These are phyloP conservation scores for Jaltomata sinuosa DNA, from an alignment of 257 asterid genomes.

Conservation along the genomic window DNA sequence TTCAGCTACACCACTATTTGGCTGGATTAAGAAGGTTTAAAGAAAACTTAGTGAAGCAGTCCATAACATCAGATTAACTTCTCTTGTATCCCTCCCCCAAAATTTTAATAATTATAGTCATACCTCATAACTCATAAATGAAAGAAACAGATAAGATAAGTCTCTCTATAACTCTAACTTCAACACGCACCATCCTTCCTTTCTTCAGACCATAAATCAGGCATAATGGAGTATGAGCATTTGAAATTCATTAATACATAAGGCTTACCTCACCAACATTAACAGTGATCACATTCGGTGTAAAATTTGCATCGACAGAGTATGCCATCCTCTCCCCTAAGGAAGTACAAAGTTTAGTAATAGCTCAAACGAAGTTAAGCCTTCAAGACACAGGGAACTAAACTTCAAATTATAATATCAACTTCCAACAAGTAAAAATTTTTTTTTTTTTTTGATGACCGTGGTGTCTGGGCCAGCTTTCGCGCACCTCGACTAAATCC, in stretches of 20 bases:
- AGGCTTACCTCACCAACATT: slow-evolving; percentile 68
- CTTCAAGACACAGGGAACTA: neutral
- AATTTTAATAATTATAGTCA: neutral
- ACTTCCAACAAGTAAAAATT: neutral
- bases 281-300: slow-evolving; percentile 69
- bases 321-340: slow-evolving; percentile 33
- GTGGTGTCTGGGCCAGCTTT: too few relatives aligned
- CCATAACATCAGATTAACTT: neutral
- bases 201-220: neutral
- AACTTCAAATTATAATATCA: neutral
- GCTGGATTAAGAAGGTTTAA: neutral
- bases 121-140: neutral
- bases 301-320: slow-evolving; percentile 58
- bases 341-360: slow-evolving; percentile 4
- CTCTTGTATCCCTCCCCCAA: neutral
- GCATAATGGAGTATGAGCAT: neutral
- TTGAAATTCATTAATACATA: neutral
- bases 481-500: too few relatives aligned
- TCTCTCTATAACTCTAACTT: neutral
- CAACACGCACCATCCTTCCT: neutral
- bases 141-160: neutral
- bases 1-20: neutral
- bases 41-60: neutral
- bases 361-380: neutral
- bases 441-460: too few relatives aligned